These are phyloP conservation scores for Pachysandra terminalis DNA, from an alignment of 164 flowering plant species.

Conservation along the genomic window DNA sequence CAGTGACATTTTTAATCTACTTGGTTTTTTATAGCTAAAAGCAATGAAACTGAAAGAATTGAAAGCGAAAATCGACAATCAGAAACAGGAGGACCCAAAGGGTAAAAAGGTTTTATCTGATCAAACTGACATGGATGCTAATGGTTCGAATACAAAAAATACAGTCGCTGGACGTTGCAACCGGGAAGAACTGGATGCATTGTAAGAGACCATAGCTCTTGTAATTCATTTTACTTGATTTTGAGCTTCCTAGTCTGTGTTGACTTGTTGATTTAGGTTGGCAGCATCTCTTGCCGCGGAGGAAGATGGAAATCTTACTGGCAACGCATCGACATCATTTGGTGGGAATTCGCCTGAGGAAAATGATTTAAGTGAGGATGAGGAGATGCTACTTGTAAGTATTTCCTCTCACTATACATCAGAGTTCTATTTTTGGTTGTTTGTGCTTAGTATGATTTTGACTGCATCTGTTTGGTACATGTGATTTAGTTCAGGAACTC, in stretches of 20 bases:
- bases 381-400: conserved; percentile 59
- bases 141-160: too few species aligned
- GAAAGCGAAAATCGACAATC: conserved; percentile 49
- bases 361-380: conserved; percentile 41
- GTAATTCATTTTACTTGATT: background rate
- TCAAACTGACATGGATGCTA: conserved; percentile 12
- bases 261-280: conserved; percentile 39
- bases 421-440: background rate
- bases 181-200: conserved; percentile 63
- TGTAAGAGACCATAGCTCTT: conserved; percentile 41
- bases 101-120: conserved; percentile 46
- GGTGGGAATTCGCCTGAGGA: conserved; percentile 30
- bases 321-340: conserved; percentile 35
- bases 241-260: conserved; percentile 5
- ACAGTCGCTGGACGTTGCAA: conserved; percentile 18
- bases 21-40: conserved; percentile 46
- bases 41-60: conserved; percentile 64
- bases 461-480: background rate
- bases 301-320: conserved; percentile 28
- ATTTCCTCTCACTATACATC: background rate
- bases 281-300: conserved; percentile 66
- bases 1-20: background rate
- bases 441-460: background rate
- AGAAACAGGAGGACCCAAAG: conserved; percentile 40
- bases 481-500: too few species aligned